Percentiles rank a stretch among this genome's conserved stretches.
phyloP scores from a whole-genome alignment of 176 grass and related monocot species.

The Leersia perrieri region DNA sequence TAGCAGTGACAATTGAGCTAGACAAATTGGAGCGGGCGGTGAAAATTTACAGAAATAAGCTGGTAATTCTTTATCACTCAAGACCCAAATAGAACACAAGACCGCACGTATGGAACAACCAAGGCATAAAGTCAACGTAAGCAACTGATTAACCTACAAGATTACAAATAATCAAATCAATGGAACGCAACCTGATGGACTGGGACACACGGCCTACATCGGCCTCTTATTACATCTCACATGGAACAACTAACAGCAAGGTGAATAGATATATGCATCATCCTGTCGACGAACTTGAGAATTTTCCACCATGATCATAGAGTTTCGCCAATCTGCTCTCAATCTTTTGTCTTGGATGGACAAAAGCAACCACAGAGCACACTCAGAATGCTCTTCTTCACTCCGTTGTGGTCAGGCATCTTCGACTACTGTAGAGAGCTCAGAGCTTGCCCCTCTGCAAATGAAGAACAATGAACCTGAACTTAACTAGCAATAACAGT shows the following conservation, averaged over 20 bases:
- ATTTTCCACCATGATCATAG: not conserved
- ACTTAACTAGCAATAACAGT: not conserved
- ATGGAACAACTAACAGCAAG: not conserved
- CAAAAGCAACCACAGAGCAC: conserved; percentile 24
- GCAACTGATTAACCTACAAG: not conserved
- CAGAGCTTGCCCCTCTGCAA: not conserved
- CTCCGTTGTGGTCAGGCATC: conserved; percentile 27
- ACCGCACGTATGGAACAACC: not conserved
- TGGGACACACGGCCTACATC: not conserved
- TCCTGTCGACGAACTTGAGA: not conserved
- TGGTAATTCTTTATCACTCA: not conserved
- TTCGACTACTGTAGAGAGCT: not conserved
- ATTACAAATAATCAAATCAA: conserved; percentile 3
- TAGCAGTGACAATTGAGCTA: too few species aligned
- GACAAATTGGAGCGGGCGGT: not conserved
- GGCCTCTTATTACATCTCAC: not conserved
- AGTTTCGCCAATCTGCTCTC: not conserved
- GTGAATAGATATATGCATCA: not conserved
- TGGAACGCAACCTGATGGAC: not conserved
- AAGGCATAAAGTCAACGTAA: not conserved
- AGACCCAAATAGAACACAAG: not conserved
- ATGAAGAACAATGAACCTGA: not conserved
- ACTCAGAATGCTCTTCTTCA: conserved; percentile 29
- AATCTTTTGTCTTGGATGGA: not conserved
- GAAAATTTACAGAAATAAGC: not conserved